Base-by-base conservation (phyloP, 2,329 filamentous ascomycete species). In the Colletotrichum melonis region DNA sequence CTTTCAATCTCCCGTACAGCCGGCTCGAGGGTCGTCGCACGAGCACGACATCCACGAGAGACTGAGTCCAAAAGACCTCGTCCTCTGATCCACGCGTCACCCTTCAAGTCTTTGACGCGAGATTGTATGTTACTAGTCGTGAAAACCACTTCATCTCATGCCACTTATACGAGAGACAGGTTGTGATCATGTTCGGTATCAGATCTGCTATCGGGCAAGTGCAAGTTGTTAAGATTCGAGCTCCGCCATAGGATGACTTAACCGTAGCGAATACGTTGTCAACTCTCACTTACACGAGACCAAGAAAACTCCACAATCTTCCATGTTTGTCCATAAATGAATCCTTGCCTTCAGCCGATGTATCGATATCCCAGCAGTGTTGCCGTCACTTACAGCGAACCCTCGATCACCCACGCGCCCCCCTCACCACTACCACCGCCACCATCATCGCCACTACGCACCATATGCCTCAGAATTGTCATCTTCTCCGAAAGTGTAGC, bases 401-500 rank as follows among this genome's bases (percentile, higher is more conserved):
- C 7, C 42, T 49, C 42, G 19, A 22, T 22, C 8, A 22, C 19
- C 19, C 42, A 49, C 3, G n/a, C 14, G 16, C 2, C 38, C 38
- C 5, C 8, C 1, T 5, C 42, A 49, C 19, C 6, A 7, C 35
- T 5, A n/a, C 16, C 2, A 7, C 4, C 12, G n/a, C 16, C 2
- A n/a, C 1, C 42, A 1, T 19, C 42, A 46, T 7, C 9, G 54
- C 42, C 8, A 12, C 3, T n/a, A 26, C 24, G 3, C 28, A 57
- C 16, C 9, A 69, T 69, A 59, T 24, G 12, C 3, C 81, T 82
- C 76, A 80, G 79, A 62, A 81, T 87, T 30, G 77, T 88, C 66
- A 88, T 89, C 54, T 84, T 80, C 1, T 87, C 87, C 22, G 88
- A 85, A 3, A 82, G 84, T 55, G 78, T 89, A n/a, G 81, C 84